These are phyloP conservation scores for Zasmidium angulare DNA, from an alignment of 2,329 filamentous ascomycete species.

Conservation along the genomic window DNA sequence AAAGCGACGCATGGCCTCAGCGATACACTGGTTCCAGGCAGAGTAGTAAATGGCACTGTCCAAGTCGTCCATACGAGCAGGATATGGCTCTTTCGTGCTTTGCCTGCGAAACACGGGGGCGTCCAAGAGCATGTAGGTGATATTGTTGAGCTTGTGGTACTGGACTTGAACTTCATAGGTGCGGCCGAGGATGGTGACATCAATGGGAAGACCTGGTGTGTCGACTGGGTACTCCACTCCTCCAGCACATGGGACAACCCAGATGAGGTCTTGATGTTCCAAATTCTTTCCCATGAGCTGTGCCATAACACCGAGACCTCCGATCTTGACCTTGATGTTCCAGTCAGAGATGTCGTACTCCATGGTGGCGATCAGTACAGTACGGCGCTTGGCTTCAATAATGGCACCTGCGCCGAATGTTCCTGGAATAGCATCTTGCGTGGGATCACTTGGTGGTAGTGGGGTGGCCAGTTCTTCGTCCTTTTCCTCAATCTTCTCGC, in stretches of 20 bases:
- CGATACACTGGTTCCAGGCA: conserved; percentile 70
- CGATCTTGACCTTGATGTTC: conserved; percentile 70
- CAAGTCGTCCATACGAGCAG: conserved; percentile 67
- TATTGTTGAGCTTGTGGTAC: conserved; percentile 63
- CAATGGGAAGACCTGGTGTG: conserved; percentile 60
- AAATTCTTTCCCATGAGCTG: conserved; percentile 68
- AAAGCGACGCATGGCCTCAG: conserved; percentile 62
- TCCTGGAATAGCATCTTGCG: conserved; percentile 12
- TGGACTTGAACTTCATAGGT: conserved; percentile 63
- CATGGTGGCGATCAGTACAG: conserved; percentile 67
- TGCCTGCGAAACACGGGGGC: conserved; percentile 66
- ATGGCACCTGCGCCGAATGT: conserved; percentile 25
- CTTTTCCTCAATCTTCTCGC: conserved; percentile 28
- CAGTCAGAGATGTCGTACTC: conserved; percentile 72
- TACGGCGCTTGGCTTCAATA: conserved; percentile 42
- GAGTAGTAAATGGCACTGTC: conserved; percentile 68
- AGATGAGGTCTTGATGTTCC: conserved; percentile 64
- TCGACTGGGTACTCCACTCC: conserved; percentile 65
- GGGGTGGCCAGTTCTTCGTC: conserved; percentile 15
- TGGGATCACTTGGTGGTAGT: conserved; percentile 6
- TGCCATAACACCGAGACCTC: conserved; percentile 69
- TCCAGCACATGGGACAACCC: conserved; percentile 54
- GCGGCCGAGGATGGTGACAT: conserved; percentile 60
- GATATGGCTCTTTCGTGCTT: conserved; percentile 63
- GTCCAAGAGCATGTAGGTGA: conserved; percentile 67